Conservation (phyloP, 495 filamentous ascomycete species). For the Neurospora sp. region DNA sequence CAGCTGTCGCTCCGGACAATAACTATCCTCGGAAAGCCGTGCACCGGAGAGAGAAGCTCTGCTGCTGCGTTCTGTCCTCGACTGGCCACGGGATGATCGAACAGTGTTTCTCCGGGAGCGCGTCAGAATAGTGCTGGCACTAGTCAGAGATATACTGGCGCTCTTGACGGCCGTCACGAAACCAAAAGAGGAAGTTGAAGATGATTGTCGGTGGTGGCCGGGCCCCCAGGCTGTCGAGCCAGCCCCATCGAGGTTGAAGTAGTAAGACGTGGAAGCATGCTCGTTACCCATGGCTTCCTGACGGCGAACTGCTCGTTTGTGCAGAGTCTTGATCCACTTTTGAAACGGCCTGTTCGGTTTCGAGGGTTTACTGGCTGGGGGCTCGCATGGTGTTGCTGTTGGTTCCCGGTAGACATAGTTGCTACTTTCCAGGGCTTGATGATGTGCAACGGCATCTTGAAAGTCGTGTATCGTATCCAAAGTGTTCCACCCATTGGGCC, state of each 20-base stretch:
- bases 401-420: constrained; percentile 15
- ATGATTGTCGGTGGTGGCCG: constrained; percentile 45
- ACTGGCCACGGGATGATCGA: constrained; percentile 42
- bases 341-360: constrained; percentile 34
- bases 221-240: constrained; percentile 11
- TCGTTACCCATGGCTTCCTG: constrained; percentile 19
- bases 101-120: constrained; percentile 45
- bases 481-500: constrained; percentile 21
- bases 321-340: constrained; percentile 49
- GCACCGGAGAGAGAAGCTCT: constrained; percentile 46
- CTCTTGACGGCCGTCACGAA: constrained; percentile 71
- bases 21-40: constrained; percentile 59
- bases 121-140: constrained; percentile 47
- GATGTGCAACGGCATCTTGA: constrained; percentile 19
- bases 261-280: constrained; percentile 30
- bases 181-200: constrained; percentile 58
- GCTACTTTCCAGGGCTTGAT: constrained; percentile 15
- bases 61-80: constrained; percentile 53
- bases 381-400: neutral
- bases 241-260: constrained; percentile 19
- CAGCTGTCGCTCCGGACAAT: constrained; percentile 38
- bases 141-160: constrained; percentile 60
- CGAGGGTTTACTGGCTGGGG: neutral
- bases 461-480: constrained; percentile 34
- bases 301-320: constrained; percentile 34